A percentile compares a stretch with the other conserved stretches of the same genome.
Conservation (phyloP, 139 green algal species). For the Haematococcus lacustris region DNA sequence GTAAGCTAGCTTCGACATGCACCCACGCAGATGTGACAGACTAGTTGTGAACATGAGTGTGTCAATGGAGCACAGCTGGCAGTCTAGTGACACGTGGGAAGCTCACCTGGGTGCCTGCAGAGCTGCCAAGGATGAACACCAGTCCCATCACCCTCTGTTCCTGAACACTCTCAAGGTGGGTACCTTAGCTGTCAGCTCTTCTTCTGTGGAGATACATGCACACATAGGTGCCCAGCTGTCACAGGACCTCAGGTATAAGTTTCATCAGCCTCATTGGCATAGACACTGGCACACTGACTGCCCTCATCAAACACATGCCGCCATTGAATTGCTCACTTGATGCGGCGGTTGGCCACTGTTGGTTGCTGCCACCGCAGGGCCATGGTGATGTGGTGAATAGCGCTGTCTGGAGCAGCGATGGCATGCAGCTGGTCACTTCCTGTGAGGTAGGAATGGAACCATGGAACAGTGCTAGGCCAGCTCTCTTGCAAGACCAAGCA, state of each 20-base stretch:
- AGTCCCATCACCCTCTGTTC: slow-evolving; percentile 37
- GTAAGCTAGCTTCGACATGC: neutral
- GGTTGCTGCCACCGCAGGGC: too few species aligned
- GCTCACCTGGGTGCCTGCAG: slow-evolving; percentile 5
- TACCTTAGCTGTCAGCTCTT: too few species aligned
- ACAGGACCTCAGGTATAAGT: too few species aligned
- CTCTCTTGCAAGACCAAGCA: too few species aligned
- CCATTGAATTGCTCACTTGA: too few species aligned
- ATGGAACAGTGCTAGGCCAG: too few species aligned
- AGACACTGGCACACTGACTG: too few species aligned
- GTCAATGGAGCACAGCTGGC: neutral
- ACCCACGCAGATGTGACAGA: neutral
- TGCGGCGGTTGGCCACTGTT: too few species aligned
- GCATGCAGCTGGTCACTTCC: slow-evolving; percentile 24
- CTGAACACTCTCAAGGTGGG: slow-evolving; percentile 42
- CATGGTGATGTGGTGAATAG: slow-evolving; percentile 33
- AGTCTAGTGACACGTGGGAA: neutral
- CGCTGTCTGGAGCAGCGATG: slow-evolving; percentile 30
- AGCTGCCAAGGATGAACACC: slow-evolving; percentile 38
- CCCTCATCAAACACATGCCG: too few species aligned
- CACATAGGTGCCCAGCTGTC: too few species aligned
- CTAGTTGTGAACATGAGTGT: neutral
- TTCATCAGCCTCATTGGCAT: too few species aligned
- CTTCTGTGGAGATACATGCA: too few species aligned
- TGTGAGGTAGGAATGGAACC: slow-evolving; percentile 34